Conservation (phyloP, 2,329 filamentous ascomycete species). For the Xylaria sp. region DNA sequence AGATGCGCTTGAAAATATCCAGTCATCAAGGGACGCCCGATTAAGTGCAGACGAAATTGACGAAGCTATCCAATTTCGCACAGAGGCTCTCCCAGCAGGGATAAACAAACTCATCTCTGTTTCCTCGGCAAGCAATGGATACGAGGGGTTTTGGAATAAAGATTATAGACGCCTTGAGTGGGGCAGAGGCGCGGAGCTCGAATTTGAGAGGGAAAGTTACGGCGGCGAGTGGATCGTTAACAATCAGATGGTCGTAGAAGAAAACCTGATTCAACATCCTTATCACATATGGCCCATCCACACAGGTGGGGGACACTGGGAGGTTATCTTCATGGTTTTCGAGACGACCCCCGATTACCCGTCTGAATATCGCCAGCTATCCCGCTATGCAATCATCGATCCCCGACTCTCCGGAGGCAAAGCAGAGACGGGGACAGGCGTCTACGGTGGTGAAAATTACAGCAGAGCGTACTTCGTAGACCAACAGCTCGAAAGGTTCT, state of each 20-base stretch:
- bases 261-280: not conserved
- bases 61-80: not conserved
- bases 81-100: not conserved
- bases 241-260: not conserved
- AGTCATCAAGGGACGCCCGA: not conserved
- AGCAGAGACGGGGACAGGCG: not conserved
- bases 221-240: too few species aligned
- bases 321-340: constrained; percentile 3
- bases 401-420: not conserved
- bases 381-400: not conserved
- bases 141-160: not conserved
- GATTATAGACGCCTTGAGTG: not conserved
- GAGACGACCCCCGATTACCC: not conserved
- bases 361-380: not conserved
- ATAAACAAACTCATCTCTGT: not conserved
- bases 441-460: not conserved
- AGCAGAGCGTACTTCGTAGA: not conserved
- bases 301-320: not conserved
- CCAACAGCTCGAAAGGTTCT: not conserved
- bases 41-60: not conserved
- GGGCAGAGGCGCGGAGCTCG: not conserved
- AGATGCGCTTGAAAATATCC: constrained; percentile 10
- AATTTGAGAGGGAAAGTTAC: not conserved
- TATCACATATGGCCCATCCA: constrained; percentile 7
- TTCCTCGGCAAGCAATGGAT: not conserved